Evolutionary conservation across 805 yeast species (phyloP).

Genomic region (Kazachstania taianensis): DNA sequence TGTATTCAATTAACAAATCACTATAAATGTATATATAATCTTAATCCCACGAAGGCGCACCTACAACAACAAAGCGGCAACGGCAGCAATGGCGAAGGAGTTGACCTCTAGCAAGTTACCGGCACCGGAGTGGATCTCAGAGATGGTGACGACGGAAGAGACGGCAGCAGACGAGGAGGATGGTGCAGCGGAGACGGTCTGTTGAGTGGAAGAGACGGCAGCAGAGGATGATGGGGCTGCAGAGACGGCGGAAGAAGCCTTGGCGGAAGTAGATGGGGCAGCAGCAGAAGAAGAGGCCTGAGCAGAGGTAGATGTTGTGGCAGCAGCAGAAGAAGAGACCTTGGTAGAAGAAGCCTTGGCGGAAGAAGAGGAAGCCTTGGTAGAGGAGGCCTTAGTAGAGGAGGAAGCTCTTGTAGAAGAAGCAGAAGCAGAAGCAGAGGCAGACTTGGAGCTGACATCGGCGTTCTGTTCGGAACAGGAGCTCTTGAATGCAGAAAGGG

Average conservation of each 20-base stretch:
- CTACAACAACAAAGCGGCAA: conserved; percentile 23
- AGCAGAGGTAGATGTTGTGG: conserved; percentile 13
- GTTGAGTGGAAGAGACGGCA: conserved; percentile 20
- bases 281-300: conserved; percentile 15
- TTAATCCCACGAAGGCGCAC: no score
- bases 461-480: conserved; percentile 43
- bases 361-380: conserved; percentile 24
- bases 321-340: conserved; percentile 19
- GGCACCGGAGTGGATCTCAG: conserved; percentile 32
- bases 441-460: conserved; percentile 21
- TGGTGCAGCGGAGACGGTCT: conserved; percentile 6
- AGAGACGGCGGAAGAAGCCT: conserved; percentile 29
- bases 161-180: conserved; percentile 14
- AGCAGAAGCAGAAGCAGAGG: conserved; percentile 28
- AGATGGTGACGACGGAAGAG: conserved; percentile 8
- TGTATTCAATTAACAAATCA: not conserved
- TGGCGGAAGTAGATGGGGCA: conserved; percentile 26
- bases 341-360: conserved; percentile 18
- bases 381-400: conserved; percentile 25
- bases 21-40: no score
- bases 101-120: conserved; percentile 21
- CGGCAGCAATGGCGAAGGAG: conserved; percentile 17
- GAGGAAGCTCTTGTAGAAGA: conserved; percentile 29
- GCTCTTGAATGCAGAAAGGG: conserved; percentile 46
- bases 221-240: conserved; percentile 26